A percentile compares a stretch with the other conserved stretches of the same genome.
phyloP scores from a whole-genome alignment of 208 protist genomes.

The Trypanosoma grayi region DNA sequence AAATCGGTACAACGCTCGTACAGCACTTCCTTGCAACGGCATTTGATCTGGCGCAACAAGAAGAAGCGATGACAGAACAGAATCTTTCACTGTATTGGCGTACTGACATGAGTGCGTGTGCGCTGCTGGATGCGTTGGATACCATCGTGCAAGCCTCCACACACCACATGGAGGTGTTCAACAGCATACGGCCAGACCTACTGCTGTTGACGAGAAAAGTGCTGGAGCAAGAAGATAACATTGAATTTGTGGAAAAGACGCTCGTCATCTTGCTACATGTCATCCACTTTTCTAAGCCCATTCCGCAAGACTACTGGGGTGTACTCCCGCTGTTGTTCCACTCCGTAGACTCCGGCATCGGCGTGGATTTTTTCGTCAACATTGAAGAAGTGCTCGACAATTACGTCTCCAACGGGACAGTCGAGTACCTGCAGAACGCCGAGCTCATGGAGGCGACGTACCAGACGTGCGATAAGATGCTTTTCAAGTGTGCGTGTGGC shows the following conservation, averaged over 20 bases:
- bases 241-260: conserved; percentile 83
- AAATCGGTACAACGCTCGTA: conserved; percentile 64
- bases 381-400: conserved; percentile 88
- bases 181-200: conserved; percentile 54
- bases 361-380: conserved; percentile 78
- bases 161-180: conserved; percentile 46
- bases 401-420: conserved; percentile 63
- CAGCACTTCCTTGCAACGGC: conserved; percentile 77
- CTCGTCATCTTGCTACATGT: conserved; percentile 70
- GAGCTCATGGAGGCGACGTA: conserved; percentile 73
- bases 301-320: conserved; percentile 64
- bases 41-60: conserved; percentile 65
- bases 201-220: conserved; percentile 53
- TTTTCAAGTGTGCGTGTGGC: conserved; percentile 51
- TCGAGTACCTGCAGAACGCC: conserved; percentile 56
- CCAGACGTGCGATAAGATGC: conserved; percentile 78
- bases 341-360: conserved; percentile 68
- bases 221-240: conserved; percentile 66
- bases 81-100: conserved; percentile 43
- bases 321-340: conserved; percentile 64
- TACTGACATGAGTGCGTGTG: conserved; percentile 67
- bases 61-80: conserved; percentile 28
- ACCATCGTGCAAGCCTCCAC: conserved; percentile 65
- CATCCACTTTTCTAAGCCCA: conserved; percentile 62
- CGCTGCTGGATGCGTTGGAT: conserved; percentile 69